phyloP scores from a whole-genome alignment of 1,284 basidiomycete species.

The Microbotryum scabiosae region DNA sequence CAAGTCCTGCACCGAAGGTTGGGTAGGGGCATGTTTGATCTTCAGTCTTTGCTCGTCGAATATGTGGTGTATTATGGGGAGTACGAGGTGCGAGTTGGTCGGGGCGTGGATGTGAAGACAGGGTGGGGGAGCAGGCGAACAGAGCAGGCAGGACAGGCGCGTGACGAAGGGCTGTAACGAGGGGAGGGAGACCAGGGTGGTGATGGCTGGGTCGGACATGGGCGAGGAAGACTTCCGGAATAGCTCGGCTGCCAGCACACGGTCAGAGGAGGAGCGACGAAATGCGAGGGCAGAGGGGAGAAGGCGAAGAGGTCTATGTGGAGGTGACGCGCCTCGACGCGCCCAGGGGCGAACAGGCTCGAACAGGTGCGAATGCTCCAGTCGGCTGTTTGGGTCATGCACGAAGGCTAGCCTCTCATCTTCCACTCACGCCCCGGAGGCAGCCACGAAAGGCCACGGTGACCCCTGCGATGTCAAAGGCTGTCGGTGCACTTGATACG shows the following conservation, averaged over 20 bases:
- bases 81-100: slow-evolving; percentile 7
- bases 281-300: too few relatives aligned
- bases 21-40: too few relatives aligned
- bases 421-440: too few relatives aligned
- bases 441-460: too few relatives aligned
- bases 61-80: background rate
- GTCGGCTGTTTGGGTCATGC: background rate
- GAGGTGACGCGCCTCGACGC: slow-evolving; percentile 5
- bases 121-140: slow-evolving; percentile 18
- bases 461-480: too few relatives aligned
- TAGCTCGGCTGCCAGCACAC: too few relatives aligned
- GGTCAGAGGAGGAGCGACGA: too few relatives aligned
- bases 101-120: slow-evolving; percentile 28
- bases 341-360: too few relatives aligned
- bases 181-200: background rate
- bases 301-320: background rate
- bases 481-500: too few relatives aligned
- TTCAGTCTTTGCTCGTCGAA: background rate
- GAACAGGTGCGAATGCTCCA: background rate
- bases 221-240: too few relatives aligned
- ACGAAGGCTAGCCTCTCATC: too few relatives aligned
- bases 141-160: slow-evolving; percentile 7
- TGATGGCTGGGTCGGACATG: background rate
- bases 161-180: slow-evolving; percentile 14
- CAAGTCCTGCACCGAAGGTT: slow-evolving; percentile 9